A percentile compares a stretch with the other conserved stretches of the same genome.
phyloP scores from a whole-genome alignment of 2,329 filamentous ascomycete species.

The Madurella mycetomatis region DNA sequence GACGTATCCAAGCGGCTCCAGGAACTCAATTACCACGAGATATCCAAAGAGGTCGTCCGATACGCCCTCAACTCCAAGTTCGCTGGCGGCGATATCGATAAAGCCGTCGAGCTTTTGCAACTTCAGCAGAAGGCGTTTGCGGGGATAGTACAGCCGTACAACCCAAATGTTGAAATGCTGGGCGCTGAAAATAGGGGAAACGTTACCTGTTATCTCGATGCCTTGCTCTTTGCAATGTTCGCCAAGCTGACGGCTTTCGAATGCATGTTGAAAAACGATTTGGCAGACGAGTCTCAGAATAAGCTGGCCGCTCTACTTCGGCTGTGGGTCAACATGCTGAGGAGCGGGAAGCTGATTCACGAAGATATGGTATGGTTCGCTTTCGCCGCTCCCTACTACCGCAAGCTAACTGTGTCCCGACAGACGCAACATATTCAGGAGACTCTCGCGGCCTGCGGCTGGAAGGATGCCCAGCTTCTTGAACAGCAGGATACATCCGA shows the following conservation, averaged over 20 bases:
- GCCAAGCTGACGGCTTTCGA: conserved; percentile 86
- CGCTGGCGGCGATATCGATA: conserved; percentile 65
- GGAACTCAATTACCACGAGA: conserved; percentile 42
- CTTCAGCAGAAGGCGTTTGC: conserved; percentile 77
- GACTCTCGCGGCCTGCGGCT: conserved; percentile 77
- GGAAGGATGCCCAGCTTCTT: conserved; percentile 72
- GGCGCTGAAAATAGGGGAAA: conserved; percentile 81
- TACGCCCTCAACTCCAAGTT: conserved; percentile 57
- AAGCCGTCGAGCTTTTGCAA: conserved; percentile 70
- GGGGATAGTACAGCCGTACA: conserved; percentile 71
- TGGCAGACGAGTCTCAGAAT: conserved; percentile 65
- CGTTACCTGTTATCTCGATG: conserved; percentile 93
- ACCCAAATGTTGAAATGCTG: conserved; percentile 65
- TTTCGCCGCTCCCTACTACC: neutral
- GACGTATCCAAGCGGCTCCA: conserved; percentile 38
- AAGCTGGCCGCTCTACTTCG: conserved; percentile 74
- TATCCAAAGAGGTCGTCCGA: conserved; percentile 54
- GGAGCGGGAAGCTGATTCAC: conserved; percentile 78
- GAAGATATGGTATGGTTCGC: conserved; percentile 65
- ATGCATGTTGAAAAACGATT: conserved; percentile 78
- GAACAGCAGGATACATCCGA: conserved; percentile 94
- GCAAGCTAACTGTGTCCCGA: neutral
- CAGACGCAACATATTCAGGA: conserved; percentile 81
- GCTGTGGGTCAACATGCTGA: conserved; percentile 89
- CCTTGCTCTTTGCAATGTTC: conserved; percentile 94